Base-by-base conservation (phyloP, 108 stramenopile genomes). In the Nitzschia putrida region DNA sequence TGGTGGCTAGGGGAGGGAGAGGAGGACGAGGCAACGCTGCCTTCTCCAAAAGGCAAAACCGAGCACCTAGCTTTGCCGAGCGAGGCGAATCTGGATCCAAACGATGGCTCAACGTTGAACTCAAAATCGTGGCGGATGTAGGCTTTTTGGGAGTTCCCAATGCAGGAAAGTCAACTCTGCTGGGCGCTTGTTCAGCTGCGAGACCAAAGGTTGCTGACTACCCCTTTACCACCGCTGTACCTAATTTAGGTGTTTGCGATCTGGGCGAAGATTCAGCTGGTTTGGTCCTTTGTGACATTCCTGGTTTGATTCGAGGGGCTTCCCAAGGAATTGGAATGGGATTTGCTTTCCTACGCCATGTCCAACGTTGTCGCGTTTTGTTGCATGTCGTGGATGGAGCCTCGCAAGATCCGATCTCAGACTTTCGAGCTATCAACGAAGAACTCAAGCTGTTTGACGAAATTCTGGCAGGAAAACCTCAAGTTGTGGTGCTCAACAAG, bases 61-160 rank as follows among this genome's bases (percentile, higher is more conserved):
- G 89, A 24, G 88, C 95, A 41, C 97, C 97, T n/a, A 90, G 85
- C 65, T 69, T 96, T 25, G 81, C 87, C 57, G 97, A 98, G 74
- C 78, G 74, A 20, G 97, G 95, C 22, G 98, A 97, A 76, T 91
- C 89, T 11, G 98, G 96, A 13, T 84, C 84, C 38, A 76, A 81
- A 60, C 79, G 95, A 52, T 96, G 96, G 97, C 67, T 98, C 51
- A 66, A 80, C 24, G 70, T 98, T 21, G 97, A 97, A 76, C 76
- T 98, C 44, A 80, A 94, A 42, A 71, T 98, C 41, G 95, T 99
- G n/a, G 97, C 95, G 7, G 98, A 98, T 78, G 96, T 97, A 29
- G 98, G 98, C 41, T 88, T 98, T 61, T 72, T 98, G 58, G 98
- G 98, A 43, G 86, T 89, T 77, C 98, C 98, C n/a, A 98, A 97